Base-by-base conservation (phyloP, 2,329 filamentous ascomycete genomes). In the Penicillium sp. region DNA sequence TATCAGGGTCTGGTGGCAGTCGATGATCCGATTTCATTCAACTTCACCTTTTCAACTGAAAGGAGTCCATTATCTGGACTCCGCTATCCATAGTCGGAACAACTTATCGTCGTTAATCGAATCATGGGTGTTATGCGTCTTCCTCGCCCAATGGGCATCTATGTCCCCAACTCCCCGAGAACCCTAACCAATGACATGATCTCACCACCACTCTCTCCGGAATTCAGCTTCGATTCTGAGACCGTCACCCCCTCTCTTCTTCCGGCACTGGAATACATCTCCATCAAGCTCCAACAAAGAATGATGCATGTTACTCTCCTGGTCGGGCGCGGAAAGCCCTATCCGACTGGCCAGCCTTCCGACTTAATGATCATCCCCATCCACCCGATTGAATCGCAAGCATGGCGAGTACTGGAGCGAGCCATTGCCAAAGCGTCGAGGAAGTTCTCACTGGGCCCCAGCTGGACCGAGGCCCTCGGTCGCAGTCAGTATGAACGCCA, bases 211-310 rank as follows among this genome's bases (percentile, higher is more conserved):
- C 64, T 76, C 4, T 72, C 72, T 19, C 67, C 72, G 0, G 66
- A 67, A 46, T 71, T 74, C 55, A 68, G 64, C 47, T 72, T 72
- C 39, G 71, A 73, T 50, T 67, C 72, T 6, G 71, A 74, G 34
- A 69, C 67, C 2, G 60, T 74, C 3, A 66, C 68, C 6, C 66
- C 70, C 0, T 71, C 70, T 6, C 64, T 73, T 27, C 55, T 74
- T n/a, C 70, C 73, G 1, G 73, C 73, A 8, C 60, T 76, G 9
- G 73, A 75, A 47, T 76, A 75, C 49, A 71, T 76, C 32, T 76
- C 74, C 23, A 62, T 60, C 51, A 76, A 75, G 50, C 65, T 76
- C 0, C 69, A 73, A 46, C 68, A 73, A 54, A 69, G 66, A 51
- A 67, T 66, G 47, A 66, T 74, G 59, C 74, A 76, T 39, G 64